Conservation (phyloP, 140 eudicot species). For the Stevia rebaudiana region DNA sequence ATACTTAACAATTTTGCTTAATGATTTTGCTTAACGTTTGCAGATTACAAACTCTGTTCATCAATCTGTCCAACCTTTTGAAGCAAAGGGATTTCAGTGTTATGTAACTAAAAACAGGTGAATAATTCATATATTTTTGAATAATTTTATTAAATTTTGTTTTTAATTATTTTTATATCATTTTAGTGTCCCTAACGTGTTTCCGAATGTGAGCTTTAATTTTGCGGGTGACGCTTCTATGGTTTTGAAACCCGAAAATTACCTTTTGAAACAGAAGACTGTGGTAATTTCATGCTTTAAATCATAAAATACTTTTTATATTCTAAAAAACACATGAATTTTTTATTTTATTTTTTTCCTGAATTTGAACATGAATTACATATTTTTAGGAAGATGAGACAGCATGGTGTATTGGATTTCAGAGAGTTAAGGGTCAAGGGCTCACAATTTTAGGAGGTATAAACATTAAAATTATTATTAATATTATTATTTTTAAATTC, state of each 20-base stretch:
- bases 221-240: constrained; percentile 75
- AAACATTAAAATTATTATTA: not conserved
- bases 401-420: constrained; percentile 78
- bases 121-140: constrained; percentile 11
- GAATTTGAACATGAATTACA: constrained; percentile 12
- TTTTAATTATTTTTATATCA: not conserved
- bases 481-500: not conserved
- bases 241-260: constrained; percentile 60
- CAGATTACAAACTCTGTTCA: constrained; percentile 59
- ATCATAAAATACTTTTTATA: not conserved
- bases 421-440: constrained; percentile 48
- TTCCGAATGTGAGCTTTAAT: constrained; percentile 60
- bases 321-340: not conserved
- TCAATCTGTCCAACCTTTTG: constrained; percentile 48
- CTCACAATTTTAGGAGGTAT: constrained; percentile 81
- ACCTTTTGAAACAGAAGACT: constrained; percentile 65
- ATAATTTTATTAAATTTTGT: not conserved
- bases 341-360: not conserved
- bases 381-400: constrained; percentile 52
- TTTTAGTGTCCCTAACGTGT: constrained; percentile 50
- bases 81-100: constrained; percentile 61
- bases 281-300: constrained; percentile 31
- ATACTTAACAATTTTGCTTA: not conserved
- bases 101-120: constrained; percentile 57
- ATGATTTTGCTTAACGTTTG: constrained; percentile 14